A percentile compares a stretch with the other conserved stretches of the same genome.
phyloP scores from a whole-genome alignment of 805 yeast species.

The Starmerella roubikii region DNA sequence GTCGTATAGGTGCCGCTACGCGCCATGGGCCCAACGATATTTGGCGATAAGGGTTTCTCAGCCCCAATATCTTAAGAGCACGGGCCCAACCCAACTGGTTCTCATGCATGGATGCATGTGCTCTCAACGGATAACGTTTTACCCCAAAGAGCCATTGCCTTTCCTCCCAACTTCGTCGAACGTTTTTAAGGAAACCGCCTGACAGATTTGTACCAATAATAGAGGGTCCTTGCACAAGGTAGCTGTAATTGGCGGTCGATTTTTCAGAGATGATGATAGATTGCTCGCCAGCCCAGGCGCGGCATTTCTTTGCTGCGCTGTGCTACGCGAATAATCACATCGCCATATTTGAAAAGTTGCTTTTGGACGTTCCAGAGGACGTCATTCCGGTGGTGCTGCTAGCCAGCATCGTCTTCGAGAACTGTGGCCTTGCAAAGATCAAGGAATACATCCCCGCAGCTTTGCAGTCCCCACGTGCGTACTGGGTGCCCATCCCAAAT shows the following conservation, averaged over 20 bases:
- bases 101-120: background rate
- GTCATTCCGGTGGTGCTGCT: conserved; percentile 14
- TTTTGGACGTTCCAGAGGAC: conserved; percentile 8
- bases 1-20: too few relatives aligned
- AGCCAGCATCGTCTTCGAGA: conserved; percentile 15
- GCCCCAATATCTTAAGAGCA: too few relatives aligned
- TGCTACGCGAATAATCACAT: conserved; percentile 11
- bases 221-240: too few relatives aligned
- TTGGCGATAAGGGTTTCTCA: too few relatives aligned
- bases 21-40: too few relatives aligned
- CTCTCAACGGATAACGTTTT: too few relatives aligned
- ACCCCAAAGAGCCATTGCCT: too few relatives aligned
- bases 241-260: too few relatives aligned
- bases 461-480: background rate
- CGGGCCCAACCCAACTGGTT: background rate
- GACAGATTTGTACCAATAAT: too few relatives aligned
- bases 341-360: conserved; percentile 9
- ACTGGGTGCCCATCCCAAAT: conserved; percentile 14
- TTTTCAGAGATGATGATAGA: background rate
- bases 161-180: too few relatives aligned
- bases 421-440: conserved; percentile 13
- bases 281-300: conserved; percentile 3
- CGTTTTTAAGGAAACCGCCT: too few relatives aligned
- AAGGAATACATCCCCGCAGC: conserved; percentile 1
- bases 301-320: conserved; percentile 13